phyloP scores from a whole-genome alignment of 1,284 basidiomycete species.

The Fomitopsis pinicola region DNA sequence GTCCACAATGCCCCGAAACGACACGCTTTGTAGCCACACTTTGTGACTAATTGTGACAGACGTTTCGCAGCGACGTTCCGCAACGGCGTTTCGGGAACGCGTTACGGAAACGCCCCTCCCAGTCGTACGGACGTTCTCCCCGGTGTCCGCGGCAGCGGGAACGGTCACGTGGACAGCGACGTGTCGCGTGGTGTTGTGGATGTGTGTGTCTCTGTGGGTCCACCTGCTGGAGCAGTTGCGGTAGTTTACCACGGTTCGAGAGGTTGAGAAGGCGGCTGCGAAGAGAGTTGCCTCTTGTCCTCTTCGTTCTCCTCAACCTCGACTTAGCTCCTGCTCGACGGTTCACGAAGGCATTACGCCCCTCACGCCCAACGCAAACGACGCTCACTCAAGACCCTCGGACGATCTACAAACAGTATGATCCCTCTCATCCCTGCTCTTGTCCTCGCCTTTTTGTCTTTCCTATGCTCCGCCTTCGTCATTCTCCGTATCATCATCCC shows the following conservation, averaged over 20 bases:
- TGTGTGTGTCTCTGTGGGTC: constrained; percentile 28
- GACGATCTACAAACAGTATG: constrained; percentile 37
- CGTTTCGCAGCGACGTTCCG: too few species aligned
- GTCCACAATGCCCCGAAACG: too few species aligned
- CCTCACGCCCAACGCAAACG: constrained; percentile 27
- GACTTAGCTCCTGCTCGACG: constrained; percentile 29
- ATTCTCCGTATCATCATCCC: constrained; percentile 69
- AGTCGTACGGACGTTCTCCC: too few species aligned
- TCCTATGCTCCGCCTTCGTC: constrained; percentile 64
- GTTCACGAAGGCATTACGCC: constrained; percentile 33
- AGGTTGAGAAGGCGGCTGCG: constrained; percentile 9
- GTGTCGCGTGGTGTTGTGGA: constrained; percentile 10
- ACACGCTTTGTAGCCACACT: too few species aligned
- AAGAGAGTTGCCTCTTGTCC: constrained; percentile 9
- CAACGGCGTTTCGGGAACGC: too few species aligned
- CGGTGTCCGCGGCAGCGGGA: too few species aligned
- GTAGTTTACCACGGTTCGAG: constrained; percentile 30
- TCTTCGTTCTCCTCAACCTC: constrained; percentile 23
- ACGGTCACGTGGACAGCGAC: neutral
- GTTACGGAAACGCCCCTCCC: too few species aligned
- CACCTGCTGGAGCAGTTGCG: constrained; percentile 4
- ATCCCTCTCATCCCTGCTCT: constrained; percentile 62
- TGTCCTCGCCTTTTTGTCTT: constrained; percentile 62
- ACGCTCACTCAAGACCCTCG: constrained; percentile 26
- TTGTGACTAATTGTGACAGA: too few species aligned